Conservation (phyloP, 805 yeast species). For the Teunomyces tritomae region DNA sequence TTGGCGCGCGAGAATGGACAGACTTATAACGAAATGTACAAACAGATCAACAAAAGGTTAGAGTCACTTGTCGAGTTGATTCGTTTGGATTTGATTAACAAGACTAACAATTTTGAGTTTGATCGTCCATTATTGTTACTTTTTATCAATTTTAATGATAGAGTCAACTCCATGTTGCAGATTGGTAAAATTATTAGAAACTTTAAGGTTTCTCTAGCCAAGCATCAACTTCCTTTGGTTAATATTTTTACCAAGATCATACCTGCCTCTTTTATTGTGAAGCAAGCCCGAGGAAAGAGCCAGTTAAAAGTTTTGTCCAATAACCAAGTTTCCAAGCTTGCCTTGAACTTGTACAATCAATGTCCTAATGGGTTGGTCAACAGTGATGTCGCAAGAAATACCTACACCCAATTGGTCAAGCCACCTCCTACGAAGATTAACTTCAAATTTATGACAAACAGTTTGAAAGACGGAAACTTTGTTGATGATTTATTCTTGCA, state of each 20-base stretch:
- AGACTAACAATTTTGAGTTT: constrained; percentile 41
- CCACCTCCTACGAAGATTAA: constrained; percentile 37
- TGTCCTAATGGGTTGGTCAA: constrained; percentile 38
- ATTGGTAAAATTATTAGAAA: constrained; percentile 47
- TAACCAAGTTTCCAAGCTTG: constrained; percentile 39
- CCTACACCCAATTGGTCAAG: constrained; percentile 33
- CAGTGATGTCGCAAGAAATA: constrained; percentile 10
- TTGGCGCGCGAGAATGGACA: constrained; percentile 20
- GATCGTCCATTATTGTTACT: constrained; percentile 50
- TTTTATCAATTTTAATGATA: constrained; percentile 45
- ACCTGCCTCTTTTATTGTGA: constrained; percentile 27
- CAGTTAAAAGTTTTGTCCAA: constrained; percentile 28
- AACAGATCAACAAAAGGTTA: constrained; percentile 27
- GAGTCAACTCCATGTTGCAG: constrained; percentile 44
- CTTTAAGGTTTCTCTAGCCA: constrained; percentile 38
- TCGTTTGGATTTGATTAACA: constrained; percentile 37
- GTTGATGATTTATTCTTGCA: constrained; percentile 79
- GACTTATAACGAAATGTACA: constrained; percentile 26
- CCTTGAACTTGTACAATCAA: constrained; percentile 57
- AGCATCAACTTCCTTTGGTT: constrained; percentile 41
- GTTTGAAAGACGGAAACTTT: constrained; percentile 19
- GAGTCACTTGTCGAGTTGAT: constrained; percentile 35
- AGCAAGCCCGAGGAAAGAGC: constrained; percentile 13
- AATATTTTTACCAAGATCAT: constrained; percentile 36
- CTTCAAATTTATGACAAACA: constrained; percentile 31